Base-by-base conservation (phyloP, 225 moss, liverwort and hornwort species). In the Rhytidiadelphus loreus region DNA sequence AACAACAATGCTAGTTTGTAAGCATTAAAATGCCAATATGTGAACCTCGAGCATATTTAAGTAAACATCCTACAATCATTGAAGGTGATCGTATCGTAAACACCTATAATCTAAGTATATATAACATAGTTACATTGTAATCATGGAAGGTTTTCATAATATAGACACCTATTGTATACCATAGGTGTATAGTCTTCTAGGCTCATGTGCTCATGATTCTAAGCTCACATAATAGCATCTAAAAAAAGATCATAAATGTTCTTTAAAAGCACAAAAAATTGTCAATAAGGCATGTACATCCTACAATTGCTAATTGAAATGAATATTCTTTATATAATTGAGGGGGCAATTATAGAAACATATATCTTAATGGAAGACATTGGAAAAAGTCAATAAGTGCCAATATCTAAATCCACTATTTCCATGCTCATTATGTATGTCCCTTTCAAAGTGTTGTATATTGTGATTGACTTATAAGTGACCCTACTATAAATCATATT, bases 341-440 rank as follows among this genome's bases (percentile, higher is more conserved):
- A 2, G 1, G 4, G 1, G 8, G 1, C 24, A 39, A 39, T 13
- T 68, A 1, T 22, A 22, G 12, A 7, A 66, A 7, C 21, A n/a
- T 22, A 7, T 39, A 7, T 13, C 23, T 68, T 4, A 37, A n/a
- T 37, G 22, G n/a, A 66, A 70, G 41, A 4, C 8, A 70, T 25
- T 70, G 5, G 8, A 2, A 70, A 16, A 41, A 43, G 15, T 43
- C 5, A 70, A 25, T 2, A 70, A 70, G 26, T 43, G 5, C 0
- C 9, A 26, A 8, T 43, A 0, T 70, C 16, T 43, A 26, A 70
- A 70, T 70, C 8, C 1, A 0, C 5, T 8, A 70, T 25, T 26
- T 41, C 2, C 3, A 2, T 41, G 0, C 0, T 41, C 8, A 14
- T 24, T 24, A 25, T 25, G 4, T 41, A 15, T 1, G 15, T 43